A percentile compares a stretch with the other conserved stretches of the same genome.
Conservation (phyloP, 1,284 basidiomycete genomes). For the Ceratobasidium sp. region DNA sequence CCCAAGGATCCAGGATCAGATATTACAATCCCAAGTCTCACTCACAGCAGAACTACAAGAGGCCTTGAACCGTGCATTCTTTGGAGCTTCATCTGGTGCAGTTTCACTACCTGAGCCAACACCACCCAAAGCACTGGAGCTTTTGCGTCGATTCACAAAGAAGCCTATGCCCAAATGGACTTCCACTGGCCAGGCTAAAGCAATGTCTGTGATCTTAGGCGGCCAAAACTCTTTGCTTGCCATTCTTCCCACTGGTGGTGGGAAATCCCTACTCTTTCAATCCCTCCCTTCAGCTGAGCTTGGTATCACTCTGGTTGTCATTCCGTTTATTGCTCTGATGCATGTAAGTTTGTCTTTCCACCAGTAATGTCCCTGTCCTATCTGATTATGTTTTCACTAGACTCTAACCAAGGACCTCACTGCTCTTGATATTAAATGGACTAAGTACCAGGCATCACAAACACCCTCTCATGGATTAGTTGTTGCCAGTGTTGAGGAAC, state of each 20-base stretch:
- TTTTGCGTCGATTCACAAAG: too few relatives aligned
- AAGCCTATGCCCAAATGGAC: not conserved
- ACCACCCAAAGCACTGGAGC: too few relatives aligned
- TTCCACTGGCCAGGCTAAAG: not conserved
- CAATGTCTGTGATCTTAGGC: not conserved
- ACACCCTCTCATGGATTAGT: not conserved
- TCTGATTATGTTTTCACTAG: too few relatives aligned
- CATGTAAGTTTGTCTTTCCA: too few relatives aligned
- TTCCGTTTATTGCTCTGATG: conserved; percentile 9
- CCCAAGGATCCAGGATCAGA: too few relatives aligned
- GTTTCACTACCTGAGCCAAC: too few relatives aligned
- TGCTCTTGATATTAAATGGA: not conserved
- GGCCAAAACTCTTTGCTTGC: not conserved
- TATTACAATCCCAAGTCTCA: too few relatives aligned
- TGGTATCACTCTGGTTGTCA: conserved; percentile 17
- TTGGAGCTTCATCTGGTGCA: too few relatives aligned
- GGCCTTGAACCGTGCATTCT: too few relatives aligned
- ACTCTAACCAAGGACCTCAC: too few relatives aligned
- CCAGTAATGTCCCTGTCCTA: too few relatives aligned
- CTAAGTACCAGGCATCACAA: not conserved
- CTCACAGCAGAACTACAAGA: too few relatives aligned
- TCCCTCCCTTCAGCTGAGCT: not conserved
- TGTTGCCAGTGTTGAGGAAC: not conserved
- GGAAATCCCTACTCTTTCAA: conserved; percentile 11
- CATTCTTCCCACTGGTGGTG: conserved; percentile 12